Evolutionary conservation across 768 basidiomycete genomes (phyloP).

Genomic region (Filobasidium wieringae): DNA sequence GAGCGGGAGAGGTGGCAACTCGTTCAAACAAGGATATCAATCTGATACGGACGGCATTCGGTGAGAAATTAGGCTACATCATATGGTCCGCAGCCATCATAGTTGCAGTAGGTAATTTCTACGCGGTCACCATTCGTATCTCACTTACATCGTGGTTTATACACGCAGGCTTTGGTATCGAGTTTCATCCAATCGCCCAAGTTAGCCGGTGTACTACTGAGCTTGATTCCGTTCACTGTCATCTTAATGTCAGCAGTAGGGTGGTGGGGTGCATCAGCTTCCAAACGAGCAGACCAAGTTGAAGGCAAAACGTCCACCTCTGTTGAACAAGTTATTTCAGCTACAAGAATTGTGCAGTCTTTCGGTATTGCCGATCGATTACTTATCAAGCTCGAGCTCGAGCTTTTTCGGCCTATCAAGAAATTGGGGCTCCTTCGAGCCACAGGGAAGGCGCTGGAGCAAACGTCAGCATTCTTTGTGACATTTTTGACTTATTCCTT

Average conservation of each 20-base stretch:
- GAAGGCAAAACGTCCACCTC: neutral
- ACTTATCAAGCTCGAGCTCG: slow-evolving; percentile 11
- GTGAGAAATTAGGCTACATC: slow-evolving; percentile 24
- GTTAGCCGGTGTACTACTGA: slow-evolving; percentile 25
- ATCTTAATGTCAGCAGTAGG: slow-evolving; percentile 9
- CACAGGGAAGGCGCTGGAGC: slow-evolving; percentile 17
- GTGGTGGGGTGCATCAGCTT: neutral
- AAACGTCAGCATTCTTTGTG: slow-evolving; percentile 17
- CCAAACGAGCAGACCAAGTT: neutral
- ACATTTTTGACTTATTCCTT: slow-evolving; percentile 22
- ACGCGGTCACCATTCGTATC: neutral
- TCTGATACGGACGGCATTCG: slow-evolving; percentile 19
- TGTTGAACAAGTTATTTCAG: slow-evolving; percentile 30
- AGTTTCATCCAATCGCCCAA: slow-evolving; percentile 19
- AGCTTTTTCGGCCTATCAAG: slow-evolving; percentile 15
- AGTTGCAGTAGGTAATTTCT: slow-evolving; percentile 16
- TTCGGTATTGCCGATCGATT: slow-evolving; percentile 20
- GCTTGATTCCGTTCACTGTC: slow-evolving; percentile 19
- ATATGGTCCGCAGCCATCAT: slow-evolving; percentile 20
- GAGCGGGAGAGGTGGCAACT: slow-evolving; percentile 24
- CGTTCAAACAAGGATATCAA: slow-evolving; percentile 24
- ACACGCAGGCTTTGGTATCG: slow-evolving; percentile 20
- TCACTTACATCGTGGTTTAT: neutral
- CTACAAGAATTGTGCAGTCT: slow-evolving; percentile 28
- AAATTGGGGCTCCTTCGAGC: slow-evolving; percentile 12